A percentile compares a stretch with the other conserved stretches of the same genome.
Conservation (phyloP, 2,329 filamentous ascomycete genomes). For the Exophiala alcalophila region DNA sequence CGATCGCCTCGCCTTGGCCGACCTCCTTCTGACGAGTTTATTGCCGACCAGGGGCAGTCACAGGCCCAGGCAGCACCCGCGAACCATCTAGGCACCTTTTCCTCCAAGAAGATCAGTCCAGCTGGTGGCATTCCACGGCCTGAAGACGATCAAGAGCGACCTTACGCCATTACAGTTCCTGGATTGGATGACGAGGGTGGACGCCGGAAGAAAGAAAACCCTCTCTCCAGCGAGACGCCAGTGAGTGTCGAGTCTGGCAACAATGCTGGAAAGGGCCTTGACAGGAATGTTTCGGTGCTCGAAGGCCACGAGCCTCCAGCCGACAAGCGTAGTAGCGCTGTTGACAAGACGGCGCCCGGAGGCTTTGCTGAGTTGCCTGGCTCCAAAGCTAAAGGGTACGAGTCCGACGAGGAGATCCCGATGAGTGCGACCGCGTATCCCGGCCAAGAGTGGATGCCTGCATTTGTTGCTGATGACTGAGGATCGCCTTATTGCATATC, state of each 20-base stretch:
- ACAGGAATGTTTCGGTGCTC: constrained; percentile 10
- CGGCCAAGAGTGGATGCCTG: constrained; percentile 33
- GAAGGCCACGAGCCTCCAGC: constrained; percentile 1
- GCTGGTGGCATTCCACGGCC: constrained; percentile 33
- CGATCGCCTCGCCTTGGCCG: constrained; percentile 36
- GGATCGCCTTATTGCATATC: too few relatives aligned
- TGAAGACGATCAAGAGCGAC: constrained; percentile 38
- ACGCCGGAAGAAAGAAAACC: constrained; percentile 1
- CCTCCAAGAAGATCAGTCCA: constrained; percentile 31
- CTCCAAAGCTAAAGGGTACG: constrained; percentile 37
- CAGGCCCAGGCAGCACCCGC: constrained; percentile 25
- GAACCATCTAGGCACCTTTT: constrained; percentile 36
- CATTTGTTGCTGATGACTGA: constrained; percentile 25
- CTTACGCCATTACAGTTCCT: constrained; percentile 38
- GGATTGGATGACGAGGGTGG: constrained; percentile 25
- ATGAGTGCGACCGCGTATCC: constrained; percentile 51
- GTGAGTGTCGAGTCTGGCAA: constrained; percentile 12
- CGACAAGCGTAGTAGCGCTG: constrained; percentile 19
- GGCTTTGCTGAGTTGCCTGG: constrained; percentile 27
- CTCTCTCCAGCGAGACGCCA: constrained; percentile 13
- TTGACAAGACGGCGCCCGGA: constrained; percentile 33
- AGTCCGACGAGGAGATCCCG: constrained; percentile 45
- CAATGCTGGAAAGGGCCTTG: constrained; percentile 1
- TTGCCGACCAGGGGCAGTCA: constrained; percentile 11
- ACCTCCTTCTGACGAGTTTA: constrained; percentile 29